Evolutionary conservation across 2,329 filamentous ascomycete species (phyloP).

Genomic region (Elsinoe australis): DNA sequence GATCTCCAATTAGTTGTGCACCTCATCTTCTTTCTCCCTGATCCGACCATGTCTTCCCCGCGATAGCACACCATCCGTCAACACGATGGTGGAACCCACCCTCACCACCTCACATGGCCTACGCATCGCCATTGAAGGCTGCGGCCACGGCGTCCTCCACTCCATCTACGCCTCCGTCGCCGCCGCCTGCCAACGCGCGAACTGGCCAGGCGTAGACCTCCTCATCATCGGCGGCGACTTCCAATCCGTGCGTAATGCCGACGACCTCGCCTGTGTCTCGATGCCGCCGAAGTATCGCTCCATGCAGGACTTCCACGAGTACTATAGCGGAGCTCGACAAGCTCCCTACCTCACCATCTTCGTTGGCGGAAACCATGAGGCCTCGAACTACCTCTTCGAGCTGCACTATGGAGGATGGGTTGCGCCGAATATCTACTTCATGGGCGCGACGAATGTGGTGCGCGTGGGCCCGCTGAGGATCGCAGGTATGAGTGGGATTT

Average conservation of each 20-base stretch:
- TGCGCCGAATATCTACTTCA: slow-evolving; percentile 92
- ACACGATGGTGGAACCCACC: background rate
- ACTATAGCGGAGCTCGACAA: slow-evolving; percentile 69
- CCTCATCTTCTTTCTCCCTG: no score
- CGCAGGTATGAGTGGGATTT: slow-evolving; percentile 85
- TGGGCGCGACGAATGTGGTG: slow-evolving; percentile 85
- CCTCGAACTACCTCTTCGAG: slow-evolving; percentile 81
- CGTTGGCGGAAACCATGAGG: slow-evolving; percentile 92
- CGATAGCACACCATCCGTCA: no score
- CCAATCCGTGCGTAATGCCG: slow-evolving; percentile 81
- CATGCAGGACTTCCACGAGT: slow-evolving; percentile 88
- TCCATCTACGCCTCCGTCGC: slow-evolving; percentile 79
- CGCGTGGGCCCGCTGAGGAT: slow-evolving; percentile 79
- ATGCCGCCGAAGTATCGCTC: slow-evolving; percentile 80
- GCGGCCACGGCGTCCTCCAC: slow-evolving; percentile 84
- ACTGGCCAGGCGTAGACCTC: slow-evolving; percentile 76
- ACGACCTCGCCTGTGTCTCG: slow-evolving; percentile 81
- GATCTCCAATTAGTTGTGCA: no score
- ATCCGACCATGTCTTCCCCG: no score
- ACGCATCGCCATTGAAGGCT: slow-evolving; percentile 78
- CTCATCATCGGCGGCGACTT: slow-evolving; percentile 96
- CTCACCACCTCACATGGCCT: slow-evolving; percentile 39
- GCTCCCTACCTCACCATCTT: slow-evolving; percentile 91
- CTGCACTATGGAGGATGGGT: slow-evolving; percentile 96
- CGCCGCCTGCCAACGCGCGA: slow-evolving; percentile 59